Evolutionary conservation across 805 yeast genomes (phyloP), one percentile per base, ranked within the genome.

Genomic region (Monosporozyma siamensis): DNA sequence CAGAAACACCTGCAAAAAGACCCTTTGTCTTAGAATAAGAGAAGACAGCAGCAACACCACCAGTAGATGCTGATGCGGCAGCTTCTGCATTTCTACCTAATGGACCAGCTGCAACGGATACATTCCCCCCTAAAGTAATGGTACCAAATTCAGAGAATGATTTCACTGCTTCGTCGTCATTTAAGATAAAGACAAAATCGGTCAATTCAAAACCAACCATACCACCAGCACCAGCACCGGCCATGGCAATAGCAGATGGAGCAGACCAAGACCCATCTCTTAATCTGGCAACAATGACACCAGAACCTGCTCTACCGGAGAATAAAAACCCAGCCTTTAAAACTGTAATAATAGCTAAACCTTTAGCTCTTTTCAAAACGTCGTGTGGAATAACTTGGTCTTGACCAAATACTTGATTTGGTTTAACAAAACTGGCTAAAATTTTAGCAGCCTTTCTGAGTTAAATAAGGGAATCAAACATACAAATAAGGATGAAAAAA

Each of bases 191-290:
- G 23, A 90, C 96, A 58, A 90, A 90, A 67, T 90, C 97, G 1
- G 98, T 90, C 55, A 90, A 69, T 61, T 90, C 98, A 7, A 95
- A 89, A 34, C 98, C 98, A 50, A 92, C 77, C 68, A 88, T 94
- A 35, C 98, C 98, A 46, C 98, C 98, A 6, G 92, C 97, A 56
- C 98, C 97, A 4, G 97, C 97, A 54, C 97, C 98, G 3, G 95
- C 97, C 18, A 97, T 85, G 41, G 78, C 81, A 50, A 92, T 82
- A 8, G 97, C 98, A 2, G 95, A 81, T 1, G 98, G 98, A 3
- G 97, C 95, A 11, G 97, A 88, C 98, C 98, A 90, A 0, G 83
- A 65, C 1, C 97, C 97, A 64, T 92, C 97, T 2, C 94, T 94
- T 39, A 92, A 71, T 46, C 97, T 70, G 4, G 97, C 95, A 21